These are phyloP conservation scores for Viola odorata DNA, from an alignment of 345 rosid species.

Conservation along the genomic window DNA sequence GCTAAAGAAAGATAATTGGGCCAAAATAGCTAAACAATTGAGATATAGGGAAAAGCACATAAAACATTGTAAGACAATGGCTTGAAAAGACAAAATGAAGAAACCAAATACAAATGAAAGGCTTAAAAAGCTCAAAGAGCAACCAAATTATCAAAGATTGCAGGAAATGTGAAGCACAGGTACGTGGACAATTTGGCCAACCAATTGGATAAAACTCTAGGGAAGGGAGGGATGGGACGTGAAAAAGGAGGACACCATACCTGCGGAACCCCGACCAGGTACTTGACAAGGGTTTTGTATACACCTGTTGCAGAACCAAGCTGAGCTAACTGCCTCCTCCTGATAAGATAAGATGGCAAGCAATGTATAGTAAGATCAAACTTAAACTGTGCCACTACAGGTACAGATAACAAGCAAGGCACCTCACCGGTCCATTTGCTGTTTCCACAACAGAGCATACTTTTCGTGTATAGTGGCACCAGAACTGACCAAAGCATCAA, in stretches of 20 bases:
- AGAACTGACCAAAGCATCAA: slow-evolving; percentile 69
- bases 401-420: not conserved
- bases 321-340: slow-evolving; percentile 94
- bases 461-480: slow-evolving; percentile 74
- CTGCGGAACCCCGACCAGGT: slow-evolving; percentile 99
- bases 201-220: slow-evolving; percentile 1
- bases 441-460: slow-evolving; percentile 87
- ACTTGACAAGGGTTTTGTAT: slow-evolving; percentile 93
- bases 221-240: not conserved
- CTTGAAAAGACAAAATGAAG: too few relatives aligned
- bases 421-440: slow-evolving; percentile 89
- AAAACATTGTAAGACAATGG: too few relatives aligned
- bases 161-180: not conserved
- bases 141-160: not conserved
- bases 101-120: too few relatives aligned
- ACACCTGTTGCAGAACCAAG: slow-evolving; percentile 98
- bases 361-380: too few relatives aligned
- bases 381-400: too few relatives aligned
- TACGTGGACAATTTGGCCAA: slow-evolving; percentile 2
- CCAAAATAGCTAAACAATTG: too few relatives aligned
- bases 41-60: too few relatives aligned
- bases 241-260: slow-evolving; percentile 29
- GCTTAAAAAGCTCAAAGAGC: not conserved
- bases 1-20: too few relatives aligned
- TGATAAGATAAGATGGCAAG: slow-evolving; percentile 14